Percentiles rank a stretch among this genome's conserved stretches.
Evolutionary conservation across 495 filamentous ascomycete species (phyloP).

Genomic region (Paragyromitra xinjiangensis): DNA sequence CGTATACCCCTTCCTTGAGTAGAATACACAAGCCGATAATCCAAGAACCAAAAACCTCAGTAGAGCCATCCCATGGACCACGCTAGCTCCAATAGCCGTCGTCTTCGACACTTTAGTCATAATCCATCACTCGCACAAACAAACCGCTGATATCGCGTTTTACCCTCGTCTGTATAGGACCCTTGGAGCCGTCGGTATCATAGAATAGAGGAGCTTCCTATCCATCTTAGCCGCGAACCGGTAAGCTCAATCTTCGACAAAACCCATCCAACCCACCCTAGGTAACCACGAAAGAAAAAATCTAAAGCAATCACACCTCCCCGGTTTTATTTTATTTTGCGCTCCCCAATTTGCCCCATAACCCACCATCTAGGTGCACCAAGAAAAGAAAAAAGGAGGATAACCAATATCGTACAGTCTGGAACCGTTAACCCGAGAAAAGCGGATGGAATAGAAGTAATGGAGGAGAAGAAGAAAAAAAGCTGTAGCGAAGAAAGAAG

Average conservation of each 20-base stretch:
- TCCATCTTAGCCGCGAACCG: too few species aligned
- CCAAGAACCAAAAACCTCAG: neutral
- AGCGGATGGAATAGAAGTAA: neutral
- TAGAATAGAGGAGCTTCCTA: too few species aligned
- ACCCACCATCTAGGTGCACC: conserved; percentile 36
- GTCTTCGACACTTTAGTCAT: neutral
- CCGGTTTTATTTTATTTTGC: conserved; percentile 8
- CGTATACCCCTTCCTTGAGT: too few species aligned
- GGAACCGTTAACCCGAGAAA: neutral
- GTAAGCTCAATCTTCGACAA: too few species aligned
- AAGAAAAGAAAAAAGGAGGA: neutral
- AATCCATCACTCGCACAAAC: neutral
- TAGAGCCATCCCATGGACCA: neutral
- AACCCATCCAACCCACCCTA: neutral
- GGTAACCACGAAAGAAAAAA: neutral
- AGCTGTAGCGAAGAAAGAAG: neutral
- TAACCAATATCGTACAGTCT: conserved; percentile 8
- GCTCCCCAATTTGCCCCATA: neutral
- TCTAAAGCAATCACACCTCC: conserved; percentile 13
- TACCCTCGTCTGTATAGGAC: too few species aligned
- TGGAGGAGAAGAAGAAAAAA: neutral
- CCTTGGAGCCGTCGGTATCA: too few species aligned
- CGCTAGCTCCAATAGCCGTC: neutral
- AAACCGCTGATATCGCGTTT: neutral
- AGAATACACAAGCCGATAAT: neutral